Conservation (phyloP, 1,284 basidiomycete species). For the Leucoagaricus sp. region DNA sequence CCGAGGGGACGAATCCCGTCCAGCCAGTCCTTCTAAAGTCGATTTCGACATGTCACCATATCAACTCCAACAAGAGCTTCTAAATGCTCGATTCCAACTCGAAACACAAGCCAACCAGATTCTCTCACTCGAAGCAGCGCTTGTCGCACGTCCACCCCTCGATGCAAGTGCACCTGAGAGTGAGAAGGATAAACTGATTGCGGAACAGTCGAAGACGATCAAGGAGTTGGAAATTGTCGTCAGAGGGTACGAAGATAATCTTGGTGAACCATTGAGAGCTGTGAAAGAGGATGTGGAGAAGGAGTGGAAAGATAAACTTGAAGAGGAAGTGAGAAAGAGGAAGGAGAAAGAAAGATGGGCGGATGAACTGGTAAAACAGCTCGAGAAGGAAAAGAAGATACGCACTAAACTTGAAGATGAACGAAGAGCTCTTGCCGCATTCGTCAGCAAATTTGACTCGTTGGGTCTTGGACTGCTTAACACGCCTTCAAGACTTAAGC, state of each 20-base stretch:
- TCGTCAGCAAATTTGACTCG: conserved; percentile 78
- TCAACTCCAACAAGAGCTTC: conserved; percentile 85
- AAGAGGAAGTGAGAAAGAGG: conserved; percentile 56
- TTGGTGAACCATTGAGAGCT: conserved; percentile 70
- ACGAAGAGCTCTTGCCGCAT: conserved; percentile 69
- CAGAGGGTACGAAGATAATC: conserved; percentile 65
- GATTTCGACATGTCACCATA: conserved; percentile 87
- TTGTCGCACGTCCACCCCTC: conserved; percentile 62
- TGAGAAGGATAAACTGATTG: conserved; percentile 72
- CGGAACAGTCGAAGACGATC: conserved; percentile 68
- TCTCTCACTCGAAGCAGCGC: conserved; percentile 72
- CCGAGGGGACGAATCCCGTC: conserved; percentile 67
- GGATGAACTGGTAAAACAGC: conserved; percentile 64
- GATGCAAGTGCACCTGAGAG: conserved; percentile 51
- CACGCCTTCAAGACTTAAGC: conserved; percentile 38
- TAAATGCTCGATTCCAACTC: conserved; percentile 71
- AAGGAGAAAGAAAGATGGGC: conserved; percentile 75
- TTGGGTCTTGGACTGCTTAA: conserved; percentile 45
- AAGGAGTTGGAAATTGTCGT: conserved; percentile 73
- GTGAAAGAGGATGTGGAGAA: conserved; percentile 81
- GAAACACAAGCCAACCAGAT: conserved; percentile 82
- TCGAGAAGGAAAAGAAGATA: conserved; percentile 72
- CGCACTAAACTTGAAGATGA: conserved; percentile 71
- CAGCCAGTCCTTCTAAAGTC: conserved; percentile 78
- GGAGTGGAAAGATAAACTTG: conserved; percentile 70